Base-by-base conservation (phyloP, 1,284 basidiomycete genomes). In the Ceratobasidium sp. region DNA sequence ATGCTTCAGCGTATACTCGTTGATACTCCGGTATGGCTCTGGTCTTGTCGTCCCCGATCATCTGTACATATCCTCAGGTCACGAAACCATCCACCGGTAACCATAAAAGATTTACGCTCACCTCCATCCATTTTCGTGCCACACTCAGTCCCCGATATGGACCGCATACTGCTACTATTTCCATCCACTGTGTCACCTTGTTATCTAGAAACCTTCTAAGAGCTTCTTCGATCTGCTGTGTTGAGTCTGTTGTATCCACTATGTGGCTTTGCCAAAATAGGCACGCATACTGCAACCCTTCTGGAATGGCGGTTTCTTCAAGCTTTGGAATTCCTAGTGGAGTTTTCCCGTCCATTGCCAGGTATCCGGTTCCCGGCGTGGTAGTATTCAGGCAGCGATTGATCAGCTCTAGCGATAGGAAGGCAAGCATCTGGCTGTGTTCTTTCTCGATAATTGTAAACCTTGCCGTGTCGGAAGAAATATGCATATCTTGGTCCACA, bases 201-300 rank as follows among this genome's bases (percentile, higher is more conserved):
- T 20, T 44, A 20, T 70, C 52, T n/a, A 70, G 15, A 20, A 70
- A 26, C 54, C 15, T 3, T n/a, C 38, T 54, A 2, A 59, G 28
- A 26, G 23, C 13, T 26, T 38, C n/a, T 26, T 3, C 33, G 28
- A 42, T 4, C 26, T 57, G 50, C 38, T 10, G 15, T 2, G 6
- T 4, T 12, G 50, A 15, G 2, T 28, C 26, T 1, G 23, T 38
- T 50, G 28, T 3, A 38, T 56, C 67, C 20, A 28, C n/a, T 10
- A 54, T 23, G 38, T 71, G 68, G 54, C 46, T 54, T 5, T 15
- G 20, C 68, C 68, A 71, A 40, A 44, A 59, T n/a, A 13, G 52
- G 40, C 54, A 56, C 10, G 54, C 52, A 26, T 71, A 71, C 50
- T 28, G 59, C 54, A 71, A n/a, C 26, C 28, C 56, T 42, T 56